Evolutionary conservation across 2,329 filamentous ascomycete genomes (phyloP).

Genomic region (Aspergillus sojae): DNA sequence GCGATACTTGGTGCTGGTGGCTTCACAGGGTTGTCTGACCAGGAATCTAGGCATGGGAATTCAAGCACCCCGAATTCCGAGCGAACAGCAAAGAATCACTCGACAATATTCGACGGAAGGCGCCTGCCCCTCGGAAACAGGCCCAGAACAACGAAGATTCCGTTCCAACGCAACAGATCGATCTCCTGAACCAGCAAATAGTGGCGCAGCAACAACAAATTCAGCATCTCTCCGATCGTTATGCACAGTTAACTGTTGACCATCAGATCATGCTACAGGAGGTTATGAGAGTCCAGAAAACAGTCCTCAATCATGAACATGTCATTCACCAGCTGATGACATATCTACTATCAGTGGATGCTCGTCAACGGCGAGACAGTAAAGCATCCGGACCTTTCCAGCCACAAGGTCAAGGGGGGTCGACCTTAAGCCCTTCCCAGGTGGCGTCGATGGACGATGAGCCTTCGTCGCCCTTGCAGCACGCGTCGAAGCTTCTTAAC

Average conservation of each 20-base stretch:
- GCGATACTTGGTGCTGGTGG: not conserved
- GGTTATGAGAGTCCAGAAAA: conserved; percentile 66
- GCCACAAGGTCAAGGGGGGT: conserved; percentile 43
- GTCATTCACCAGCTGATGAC: conserved; percentile 73
- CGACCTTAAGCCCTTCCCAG: conserved; percentile 50
- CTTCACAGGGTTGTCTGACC: conserved; percentile 15
- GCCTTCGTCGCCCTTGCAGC: conserved; percentile 68
- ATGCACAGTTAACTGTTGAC: conserved; percentile 73
- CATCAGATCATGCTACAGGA: conserved; percentile 67
- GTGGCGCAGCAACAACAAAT: conserved; percentile 91
- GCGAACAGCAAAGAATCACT: conserved; percentile 94
- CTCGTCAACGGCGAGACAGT: conserved; percentile 65
- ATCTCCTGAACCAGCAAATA: conserved; percentile 83
- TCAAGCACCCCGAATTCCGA: conserved; percentile 95
- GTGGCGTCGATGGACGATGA: conserved; percentile 59
- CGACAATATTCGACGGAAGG: conserved; percentile 95
- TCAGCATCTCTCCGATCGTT: conserved; percentile 81
- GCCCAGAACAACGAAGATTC: conserved; percentile 70
- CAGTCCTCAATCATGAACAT: conserved; percentile 71
- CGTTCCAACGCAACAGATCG: conserved; percentile 82
- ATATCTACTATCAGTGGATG: conserved; percentile 66
- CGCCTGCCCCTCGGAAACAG: conserved; percentile 82
- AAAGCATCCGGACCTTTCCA: conserved; percentile 47
- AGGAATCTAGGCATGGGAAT: conserved; percentile 76
- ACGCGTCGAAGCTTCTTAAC: conserved; percentile 66